phyloP scores from a whole-genome alignment of 768 basidiomycete genomes.

The Suillus discolor region DNA sequence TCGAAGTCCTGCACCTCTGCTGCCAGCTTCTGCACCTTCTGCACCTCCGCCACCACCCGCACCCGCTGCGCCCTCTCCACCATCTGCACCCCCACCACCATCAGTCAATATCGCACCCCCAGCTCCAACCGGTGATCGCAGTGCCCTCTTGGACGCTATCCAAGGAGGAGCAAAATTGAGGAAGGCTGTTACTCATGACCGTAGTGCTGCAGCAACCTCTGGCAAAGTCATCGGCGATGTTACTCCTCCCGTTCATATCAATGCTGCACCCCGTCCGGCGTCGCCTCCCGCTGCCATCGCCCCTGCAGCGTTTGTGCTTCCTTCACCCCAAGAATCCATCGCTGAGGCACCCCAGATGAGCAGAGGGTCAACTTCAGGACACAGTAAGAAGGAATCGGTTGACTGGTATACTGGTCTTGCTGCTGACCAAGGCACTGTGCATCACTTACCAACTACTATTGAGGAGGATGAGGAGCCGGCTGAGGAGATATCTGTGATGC shows the following conservation, averaged over 20 bases:
- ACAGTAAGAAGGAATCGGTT: constrained; percentile 72
- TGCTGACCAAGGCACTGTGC: constrained; percentile 56
- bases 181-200: constrained; percentile 83
- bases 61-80: constrained; percentile 35
- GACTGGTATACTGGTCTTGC: constrained; percentile 93
- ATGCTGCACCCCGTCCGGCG: constrained; percentile 41
- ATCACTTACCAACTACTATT: constrained; percentile 50
- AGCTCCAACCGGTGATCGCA: constrained; percentile 48
- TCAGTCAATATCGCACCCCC: constrained; percentile 34
- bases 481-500: constrained; percentile 41
- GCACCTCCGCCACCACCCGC: constrained; percentile 36
- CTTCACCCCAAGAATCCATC: constrained; percentile 21
- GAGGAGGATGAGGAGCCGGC: constrained; percentile 65
- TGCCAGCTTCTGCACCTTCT: constrained; percentile 15
- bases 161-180: constrained; percentile 71
- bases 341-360: constrained; percentile 19
- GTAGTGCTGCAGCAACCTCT: constrained; percentile 66
- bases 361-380: constrained; percentile 22
- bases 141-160: constrained; percentile 78
- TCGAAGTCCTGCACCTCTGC: constrained; percentile 17
- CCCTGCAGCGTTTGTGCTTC: constrained; percentile 13
- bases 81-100: constrained; percentile 33
- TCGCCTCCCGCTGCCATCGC: constrained; percentile 37
- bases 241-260: constrained; percentile 72
- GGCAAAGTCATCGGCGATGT: constrained; percentile 81